Evolutionary conservation across 2,329 filamentous ascomycete genomes (phyloP), one percentile per base, ranked within the genome.

Genomic region (Westerdykella sp.): DNA sequence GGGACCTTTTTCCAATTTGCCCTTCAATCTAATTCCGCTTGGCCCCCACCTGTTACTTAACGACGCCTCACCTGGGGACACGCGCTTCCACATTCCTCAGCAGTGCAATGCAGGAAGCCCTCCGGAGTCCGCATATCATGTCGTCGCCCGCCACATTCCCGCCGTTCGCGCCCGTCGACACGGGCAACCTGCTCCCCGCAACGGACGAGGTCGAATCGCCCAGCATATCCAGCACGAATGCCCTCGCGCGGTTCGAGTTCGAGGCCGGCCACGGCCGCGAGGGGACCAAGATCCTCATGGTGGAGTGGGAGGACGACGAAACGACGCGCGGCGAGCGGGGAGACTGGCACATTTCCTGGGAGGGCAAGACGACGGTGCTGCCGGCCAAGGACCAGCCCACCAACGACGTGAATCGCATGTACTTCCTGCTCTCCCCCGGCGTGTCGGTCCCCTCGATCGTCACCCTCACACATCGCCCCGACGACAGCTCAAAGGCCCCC

Each of bases 211-310:
- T 69, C 43, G 66, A 74, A 54, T 72, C 69, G 25, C 72, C 72
- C 23, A 70, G 69, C 50, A 65, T 73, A 44, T 73, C 71, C 41
- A 70, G 62, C 59, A 74, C 59, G 37, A 78, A 76, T 44, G 83
- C 83, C n/a, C 73, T 88, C 37, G 84, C 87, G 37, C 83, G 89
- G 46, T 95, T 94, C 68, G 89, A 95, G 65, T 94, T 95, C 62
- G 85, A 90, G 67, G 74, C 79, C 0, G 84, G 82, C 30, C 79
- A 78, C 63, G 84, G 81, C 39, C 87, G 87, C 57, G 84, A 90
- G 51, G 88, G 88, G 34, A 94, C 87, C 49, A 95, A 95, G 72
- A 83, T 95, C 50, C 72, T 95, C 55, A 93, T 95, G 87, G 83
- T 95, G 32, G 88, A 95, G 66, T 95, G 89, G 89, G 81, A 87